These are phyloP conservation scores for Tuctoria greenei DNA, from an alignment of 176 grass and related monocot genomes.

Conservation along the genomic window DNA sequence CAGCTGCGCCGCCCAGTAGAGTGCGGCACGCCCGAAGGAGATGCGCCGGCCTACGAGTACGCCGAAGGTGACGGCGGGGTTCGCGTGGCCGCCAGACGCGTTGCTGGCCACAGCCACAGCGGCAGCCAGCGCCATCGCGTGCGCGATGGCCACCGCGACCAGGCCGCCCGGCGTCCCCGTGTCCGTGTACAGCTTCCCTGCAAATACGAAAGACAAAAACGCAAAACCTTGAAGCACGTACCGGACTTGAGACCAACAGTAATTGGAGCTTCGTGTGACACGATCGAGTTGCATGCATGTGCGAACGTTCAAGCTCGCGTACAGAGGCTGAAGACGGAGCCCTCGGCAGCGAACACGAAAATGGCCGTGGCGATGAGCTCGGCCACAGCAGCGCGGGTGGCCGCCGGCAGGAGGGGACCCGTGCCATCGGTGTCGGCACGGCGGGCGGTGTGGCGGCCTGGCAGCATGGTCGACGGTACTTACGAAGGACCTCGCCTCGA, in stretches of 20 bases:
- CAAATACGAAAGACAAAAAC: background rate
- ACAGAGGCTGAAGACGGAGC: conserved; percentile 79
- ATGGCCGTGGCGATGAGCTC: conserved; percentile 83
- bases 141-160: conserved; percentile 65
- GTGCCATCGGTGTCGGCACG: background rate
- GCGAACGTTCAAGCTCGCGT: background rate
- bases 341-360: conserved; percentile 84
- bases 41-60: conserved; percentile 72
- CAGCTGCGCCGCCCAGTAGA: conserved; percentile 86
- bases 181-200: conserved; percentile 79
- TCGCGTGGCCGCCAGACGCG: conserved; percentile 67
- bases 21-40: conserved; percentile 55
- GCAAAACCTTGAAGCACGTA: background rate
- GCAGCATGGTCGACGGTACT: conserved; percentile 44
- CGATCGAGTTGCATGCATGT: background rate
- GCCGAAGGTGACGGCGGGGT: conserved; percentile 87
- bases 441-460: conserved; percentile 10
- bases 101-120: conserved; percentile 52
- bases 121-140: conserved; percentile 58
- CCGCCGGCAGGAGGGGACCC: conserved; percentile 45
- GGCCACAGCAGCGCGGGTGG: conserved; percentile 61
- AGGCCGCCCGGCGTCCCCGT: conserved; percentile 53
- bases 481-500: background rate
- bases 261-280: background rate
- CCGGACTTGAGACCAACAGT: background rate